Base-by-base conservation (phyloP, 805 yeast genomes). In the Candida lessepsii region DNA sequence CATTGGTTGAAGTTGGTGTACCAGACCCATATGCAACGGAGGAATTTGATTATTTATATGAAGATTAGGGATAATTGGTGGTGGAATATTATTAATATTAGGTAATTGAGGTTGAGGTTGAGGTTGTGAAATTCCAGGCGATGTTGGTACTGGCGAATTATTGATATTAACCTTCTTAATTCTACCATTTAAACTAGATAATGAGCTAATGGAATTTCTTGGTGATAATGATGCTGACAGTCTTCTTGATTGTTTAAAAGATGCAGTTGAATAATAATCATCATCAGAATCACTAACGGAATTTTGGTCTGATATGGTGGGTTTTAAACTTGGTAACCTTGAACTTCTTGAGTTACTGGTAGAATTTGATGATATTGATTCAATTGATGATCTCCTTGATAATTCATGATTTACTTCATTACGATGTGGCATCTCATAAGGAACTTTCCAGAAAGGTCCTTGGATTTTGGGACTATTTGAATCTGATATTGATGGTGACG, bases 391-490 rank as follows among this genome's bases (percentile, higher is more conserved):
- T 36, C 78, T 56, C 32, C 76, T 52, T 20, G 63, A 38, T 15
- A 28, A 14, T 3, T 39, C 33, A 26, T 37, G 21, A 20, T 24
- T 32, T 30, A 19, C 20, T 19, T 31, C 49, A 30, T 23, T 32
- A 11, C n/a, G 30, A 29, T 29, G 27, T 0, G 81, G 80, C 72
- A 76, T 71, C 45, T 76, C 80, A 51, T 75, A 75, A 5, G 83
- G 83, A 3, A 76, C 83, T 50, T 76, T 78, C 83, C 83, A 78
- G 56, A 78, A 76, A 8, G 74, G 75, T n/a, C 62, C 66, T 44
- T 63, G 69, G 29, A 67, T 58, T 16, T 66, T 65, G 4, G 69
- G 58, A 17, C 57, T 50, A 24, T 45, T 49, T 16, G 46, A 33
- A 28, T 29, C 44, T 14, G 35, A 16, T 15, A 28, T 17, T 35